phyloP scores from a whole-genome alignment of 345 rosid genomes.

The Eucalyptus regnans region DNA sequence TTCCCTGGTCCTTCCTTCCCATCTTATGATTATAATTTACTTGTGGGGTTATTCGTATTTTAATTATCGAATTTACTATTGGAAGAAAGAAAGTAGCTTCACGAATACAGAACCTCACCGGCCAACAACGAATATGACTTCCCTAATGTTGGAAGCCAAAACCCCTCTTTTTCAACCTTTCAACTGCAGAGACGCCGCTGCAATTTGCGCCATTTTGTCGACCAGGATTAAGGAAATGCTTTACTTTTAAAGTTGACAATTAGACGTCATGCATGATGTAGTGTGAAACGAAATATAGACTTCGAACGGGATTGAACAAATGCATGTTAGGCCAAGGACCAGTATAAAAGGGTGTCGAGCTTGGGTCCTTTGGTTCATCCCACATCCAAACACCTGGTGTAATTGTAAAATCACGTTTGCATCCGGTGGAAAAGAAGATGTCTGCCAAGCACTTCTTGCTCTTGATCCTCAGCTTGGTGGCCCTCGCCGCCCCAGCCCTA shows the following conservation, averaged over 20 bases:
- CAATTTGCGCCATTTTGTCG: not conserved
- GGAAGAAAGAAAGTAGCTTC: not conserved
- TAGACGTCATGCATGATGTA: not conserved
- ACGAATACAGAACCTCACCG: not conserved
- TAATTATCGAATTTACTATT: not conserved
- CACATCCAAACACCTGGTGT: not conserved
- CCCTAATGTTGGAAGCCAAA: not conserved
- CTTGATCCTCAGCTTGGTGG: conserved; percentile 6
- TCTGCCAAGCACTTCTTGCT: not conserved
- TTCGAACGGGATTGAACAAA: not conserved
- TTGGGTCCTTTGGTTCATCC: not conserved
- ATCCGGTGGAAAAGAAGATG: not conserved
- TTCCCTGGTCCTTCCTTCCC: not conserved
- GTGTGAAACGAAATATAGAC: not conserved
- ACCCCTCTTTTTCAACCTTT: not conserved
- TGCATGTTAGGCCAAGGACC: not conserved
- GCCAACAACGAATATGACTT: not conserved
- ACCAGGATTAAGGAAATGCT: not conserved
- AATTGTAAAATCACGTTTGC: not conserved
- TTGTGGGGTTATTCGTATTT: not conserved
- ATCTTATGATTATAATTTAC: not conserved
- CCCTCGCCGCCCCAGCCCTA: not conserved
- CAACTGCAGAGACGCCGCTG: not conserved
- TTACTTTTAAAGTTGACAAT: not conserved
- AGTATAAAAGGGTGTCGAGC: not conserved